Conservation (phyloP, 805 yeast genomes). For the Wickerhamomyces rabaulensis region DNA sequence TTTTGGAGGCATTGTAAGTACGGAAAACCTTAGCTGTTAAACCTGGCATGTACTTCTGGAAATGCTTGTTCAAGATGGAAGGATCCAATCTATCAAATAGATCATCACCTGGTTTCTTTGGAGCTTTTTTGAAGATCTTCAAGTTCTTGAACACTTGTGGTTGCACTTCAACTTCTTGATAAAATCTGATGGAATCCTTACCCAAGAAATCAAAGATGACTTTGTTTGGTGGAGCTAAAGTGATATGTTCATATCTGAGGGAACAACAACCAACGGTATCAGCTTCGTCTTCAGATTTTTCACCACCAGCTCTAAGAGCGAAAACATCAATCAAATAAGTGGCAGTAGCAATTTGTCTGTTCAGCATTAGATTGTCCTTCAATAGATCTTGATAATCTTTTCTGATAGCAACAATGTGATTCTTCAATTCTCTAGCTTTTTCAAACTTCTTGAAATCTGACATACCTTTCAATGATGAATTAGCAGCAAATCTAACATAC, state of each 20-base stretch:
- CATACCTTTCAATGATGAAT: constrained; percentile 85
- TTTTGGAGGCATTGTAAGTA: constrained; percentile 93
- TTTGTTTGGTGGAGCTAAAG: constrained; percentile 76
- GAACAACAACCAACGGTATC: constrained; percentile 99
- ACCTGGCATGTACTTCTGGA: constrained; percentile 88
- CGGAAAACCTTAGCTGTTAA: constrained; percentile 95
- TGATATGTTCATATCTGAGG: constrained; percentile 81
- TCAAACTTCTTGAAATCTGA: constrained; percentile 90
- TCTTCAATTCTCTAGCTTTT: constrained; percentile 80
- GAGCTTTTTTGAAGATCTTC: constrained; percentile 79
- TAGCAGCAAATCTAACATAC: constrained; percentile 88
- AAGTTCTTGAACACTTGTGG: constrained; percentile 88
- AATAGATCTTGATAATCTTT: constrained; percentile 65
- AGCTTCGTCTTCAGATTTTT: constrained; percentile 94
- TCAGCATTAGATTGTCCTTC: constrained; percentile 72
- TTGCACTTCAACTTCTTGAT: constrained; percentile 90
- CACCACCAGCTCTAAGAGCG: constrained; percentile 97
- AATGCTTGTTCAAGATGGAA: constrained; percentile 71
- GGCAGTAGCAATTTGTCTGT: constrained; percentile 90
- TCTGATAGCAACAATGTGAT: constrained; percentile 68
- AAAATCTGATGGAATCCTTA: constrained; percentile 88
- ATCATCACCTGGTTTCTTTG: constrained; percentile 89
- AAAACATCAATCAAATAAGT: constrained; percentile 87
- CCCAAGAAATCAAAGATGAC: constrained; percentile 92
- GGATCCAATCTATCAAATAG: constrained; percentile 90